These are phyloP conservation scores for Aspergillus ustus DNA, from an alignment of 2,329 filamentous ascomycete species.

Conservation along the genomic window DNA sequence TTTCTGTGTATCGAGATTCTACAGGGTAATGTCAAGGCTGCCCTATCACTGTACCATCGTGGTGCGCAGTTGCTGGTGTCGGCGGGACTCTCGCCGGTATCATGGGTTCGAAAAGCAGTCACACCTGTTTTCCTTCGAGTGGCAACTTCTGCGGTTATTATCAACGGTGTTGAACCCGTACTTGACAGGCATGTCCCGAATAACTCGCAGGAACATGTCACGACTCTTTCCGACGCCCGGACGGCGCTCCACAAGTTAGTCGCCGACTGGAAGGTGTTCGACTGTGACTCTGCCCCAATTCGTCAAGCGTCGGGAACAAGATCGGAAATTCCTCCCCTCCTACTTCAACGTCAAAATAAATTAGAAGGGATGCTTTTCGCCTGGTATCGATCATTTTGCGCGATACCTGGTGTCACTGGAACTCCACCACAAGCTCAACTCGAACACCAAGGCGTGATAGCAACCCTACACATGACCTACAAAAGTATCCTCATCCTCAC, in stretches of 20 bases:
- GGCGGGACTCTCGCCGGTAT: neutral
- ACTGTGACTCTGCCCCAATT: constrained; percentile 9
- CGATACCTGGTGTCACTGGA: neutral
- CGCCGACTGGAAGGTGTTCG: constrained; percentile 12
- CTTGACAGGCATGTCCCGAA: neutral
- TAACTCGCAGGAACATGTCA: neutral
- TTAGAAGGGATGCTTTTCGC: constrained; percentile 2
- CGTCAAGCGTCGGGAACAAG: constrained; percentile 1
- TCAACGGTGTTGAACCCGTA: constrained; percentile 15
- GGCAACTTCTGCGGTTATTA: neutral
- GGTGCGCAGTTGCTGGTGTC: constrained; percentile 3
- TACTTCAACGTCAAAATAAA: neutral
- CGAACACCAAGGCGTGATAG: neutral
- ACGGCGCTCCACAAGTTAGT: neutral
- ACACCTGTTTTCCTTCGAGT: neutral
- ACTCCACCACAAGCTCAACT: neutral
- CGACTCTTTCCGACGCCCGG: neutral
- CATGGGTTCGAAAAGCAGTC: neutral
- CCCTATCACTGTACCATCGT: constrained; percentile 6
- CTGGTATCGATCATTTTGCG: constrained; percentile 1
- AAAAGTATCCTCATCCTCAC: constrained; percentile 19
- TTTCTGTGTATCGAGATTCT: constrained; percentile 10
- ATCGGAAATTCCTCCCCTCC: neutral
- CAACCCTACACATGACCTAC: constrained; percentile 12
- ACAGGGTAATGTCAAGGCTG: constrained; percentile 5